These are phyloP conservation scores for Trametes pubescens DNA, from an alignment of 1,284 basidiomycete species.

Conservation along the genomic window DNA sequence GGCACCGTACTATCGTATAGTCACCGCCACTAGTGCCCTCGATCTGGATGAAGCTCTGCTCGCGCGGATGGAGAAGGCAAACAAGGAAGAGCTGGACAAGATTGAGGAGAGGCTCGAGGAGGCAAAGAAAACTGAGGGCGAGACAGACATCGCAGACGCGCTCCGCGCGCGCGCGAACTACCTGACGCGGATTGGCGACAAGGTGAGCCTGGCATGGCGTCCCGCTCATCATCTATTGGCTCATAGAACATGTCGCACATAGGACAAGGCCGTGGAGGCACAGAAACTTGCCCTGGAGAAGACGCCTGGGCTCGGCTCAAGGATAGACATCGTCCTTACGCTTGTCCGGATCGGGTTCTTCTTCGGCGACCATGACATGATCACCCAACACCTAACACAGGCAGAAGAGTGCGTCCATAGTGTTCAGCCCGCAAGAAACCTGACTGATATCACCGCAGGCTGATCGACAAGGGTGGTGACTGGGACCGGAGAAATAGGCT, in stretches of 20 bases:
- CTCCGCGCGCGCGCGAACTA: conserved; percentile 89
- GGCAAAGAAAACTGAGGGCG: conserved; percentile 92
- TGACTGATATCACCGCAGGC: conserved; percentile 50
- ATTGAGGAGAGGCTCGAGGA: conserved; percentile 86
- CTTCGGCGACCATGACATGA: conserved; percentile 83
- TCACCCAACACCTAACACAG: conserved; percentile 78
- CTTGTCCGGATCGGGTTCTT: conserved; percentile 94
- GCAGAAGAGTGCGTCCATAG: conserved; percentile 80
- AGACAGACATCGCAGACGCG: conserved; percentile 92
- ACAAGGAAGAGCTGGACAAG: conserved; percentile 78
- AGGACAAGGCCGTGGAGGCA: conserved; percentile 82
- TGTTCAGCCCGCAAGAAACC: not conserved
- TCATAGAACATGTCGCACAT: not conserved
- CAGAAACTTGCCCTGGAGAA: conserved; percentile 90
- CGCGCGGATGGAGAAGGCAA: conserved; percentile 76
- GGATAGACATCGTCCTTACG: conserved; percentile 93
- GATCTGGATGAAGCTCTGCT: conserved; percentile 68
- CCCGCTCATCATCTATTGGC: conserved; percentile 4
- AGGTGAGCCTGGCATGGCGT: conserved; percentile 55
- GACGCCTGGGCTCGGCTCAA: conserved; percentile 91
- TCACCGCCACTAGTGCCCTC: conserved; percentile 58
- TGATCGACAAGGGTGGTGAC: conserved; percentile 96
- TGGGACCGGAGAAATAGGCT: conserved; percentile 97
- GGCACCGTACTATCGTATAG: conserved; percentile 79
- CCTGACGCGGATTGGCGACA: conserved; percentile 91